Conservation (phyloP, 2,329 filamentous ascomycete species). For the Penicillium janthinellum region DNA sequence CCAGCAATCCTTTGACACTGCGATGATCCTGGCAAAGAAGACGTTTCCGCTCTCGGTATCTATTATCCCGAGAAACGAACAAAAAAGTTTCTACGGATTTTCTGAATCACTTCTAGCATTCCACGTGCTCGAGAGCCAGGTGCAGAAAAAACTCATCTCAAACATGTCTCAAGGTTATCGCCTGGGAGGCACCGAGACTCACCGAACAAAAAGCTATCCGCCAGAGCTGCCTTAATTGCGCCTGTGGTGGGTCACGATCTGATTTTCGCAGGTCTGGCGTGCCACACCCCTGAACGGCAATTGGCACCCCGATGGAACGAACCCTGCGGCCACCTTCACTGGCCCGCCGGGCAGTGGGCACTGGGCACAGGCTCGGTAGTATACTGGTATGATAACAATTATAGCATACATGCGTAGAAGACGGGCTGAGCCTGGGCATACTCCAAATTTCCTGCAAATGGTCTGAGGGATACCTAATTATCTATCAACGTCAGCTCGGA, state of each 20-base stretch:
- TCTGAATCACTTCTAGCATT: too few species aligned
- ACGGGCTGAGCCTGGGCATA: too few species aligned
- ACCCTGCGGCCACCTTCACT: background rate
- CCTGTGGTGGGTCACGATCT: slow-evolving; percentile 9
- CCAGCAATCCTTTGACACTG: too few species aligned
- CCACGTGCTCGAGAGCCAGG: background rate
- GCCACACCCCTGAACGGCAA: slow-evolving; percentile 8
- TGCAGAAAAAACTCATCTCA: too few species aligned
- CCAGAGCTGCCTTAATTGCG: background rate
- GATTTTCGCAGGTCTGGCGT: slow-evolving; percentile 3
- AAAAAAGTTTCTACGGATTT: too few species aligned
- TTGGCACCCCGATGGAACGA: slow-evolving; percentile 6
- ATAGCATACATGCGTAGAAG: background rate
- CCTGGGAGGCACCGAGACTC: background rate
- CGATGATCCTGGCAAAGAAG: background rate
- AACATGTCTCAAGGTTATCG: background rate
- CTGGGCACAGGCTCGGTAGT: background rate
- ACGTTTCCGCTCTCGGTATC: background rate
- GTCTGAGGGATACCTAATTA: background rate
- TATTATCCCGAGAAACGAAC: background rate
- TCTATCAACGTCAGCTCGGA: background rate
- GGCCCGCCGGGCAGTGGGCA: too few species aligned
- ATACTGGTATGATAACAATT: too few species aligned
- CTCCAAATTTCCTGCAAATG: too few species aligned
- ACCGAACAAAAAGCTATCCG: background rate